Conservation (phyloP, 2,329 filamentous ascomycete genomes). For the Penicillium sp. region DNA sequence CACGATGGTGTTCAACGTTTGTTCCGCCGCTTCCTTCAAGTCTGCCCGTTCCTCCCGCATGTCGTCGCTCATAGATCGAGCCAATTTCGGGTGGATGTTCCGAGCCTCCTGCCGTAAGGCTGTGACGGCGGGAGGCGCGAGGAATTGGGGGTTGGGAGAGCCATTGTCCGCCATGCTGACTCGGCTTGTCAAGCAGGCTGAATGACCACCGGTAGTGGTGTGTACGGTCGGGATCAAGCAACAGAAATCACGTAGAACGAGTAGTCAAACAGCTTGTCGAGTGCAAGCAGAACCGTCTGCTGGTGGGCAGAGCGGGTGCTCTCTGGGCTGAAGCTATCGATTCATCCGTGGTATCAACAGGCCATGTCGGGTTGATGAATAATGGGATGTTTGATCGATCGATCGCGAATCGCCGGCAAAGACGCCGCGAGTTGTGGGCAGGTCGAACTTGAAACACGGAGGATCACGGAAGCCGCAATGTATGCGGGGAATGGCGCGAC, state of each 20-base stretch:
- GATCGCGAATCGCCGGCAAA: neutral
- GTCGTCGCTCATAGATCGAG: slow-evolving; percentile 71
- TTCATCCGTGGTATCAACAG: slow-evolving; percentile 41
- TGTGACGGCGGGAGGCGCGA: slow-evolving; percentile 43
- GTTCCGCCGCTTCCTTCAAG: slow-evolving; percentile 89
- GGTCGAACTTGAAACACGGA: slow-evolving; percentile 11
- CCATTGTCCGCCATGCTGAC: slow-evolving; percentile 43
- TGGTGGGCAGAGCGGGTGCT: slow-evolving; percentile 43
- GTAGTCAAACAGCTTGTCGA: slow-evolving; percentile 11
- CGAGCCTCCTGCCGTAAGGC: slow-evolving; percentile 44
- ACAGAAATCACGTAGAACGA: slow-evolving; percentile 10
- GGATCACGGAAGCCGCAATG: slow-evolving; percentile 18
- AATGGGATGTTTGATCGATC: slow-evolving; percentile 3
- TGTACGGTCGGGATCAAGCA: neutral
- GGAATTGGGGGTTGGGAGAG: slow-evolving; percentile 35
- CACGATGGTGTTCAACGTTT: slow-evolving; percentile 93
- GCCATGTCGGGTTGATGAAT: slow-evolving; percentile 31
- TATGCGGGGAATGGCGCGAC: slow-evolving; percentile 27
- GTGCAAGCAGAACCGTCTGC: slow-evolving; percentile 40
- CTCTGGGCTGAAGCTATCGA: slow-evolving; percentile 36
- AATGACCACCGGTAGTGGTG: slow-evolving; percentile 1
- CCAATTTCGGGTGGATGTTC: slow-evolving; percentile 45
- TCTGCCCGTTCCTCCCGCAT: slow-evolving; percentile 92
- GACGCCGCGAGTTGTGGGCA: neutral
- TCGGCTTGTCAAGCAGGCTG: slow-evolving; percentile 12